These are phyloP conservation scores for Melampsora americana DNA, from an alignment of 1,284 basidiomycete species.

Conservation along the genomic window DNA sequence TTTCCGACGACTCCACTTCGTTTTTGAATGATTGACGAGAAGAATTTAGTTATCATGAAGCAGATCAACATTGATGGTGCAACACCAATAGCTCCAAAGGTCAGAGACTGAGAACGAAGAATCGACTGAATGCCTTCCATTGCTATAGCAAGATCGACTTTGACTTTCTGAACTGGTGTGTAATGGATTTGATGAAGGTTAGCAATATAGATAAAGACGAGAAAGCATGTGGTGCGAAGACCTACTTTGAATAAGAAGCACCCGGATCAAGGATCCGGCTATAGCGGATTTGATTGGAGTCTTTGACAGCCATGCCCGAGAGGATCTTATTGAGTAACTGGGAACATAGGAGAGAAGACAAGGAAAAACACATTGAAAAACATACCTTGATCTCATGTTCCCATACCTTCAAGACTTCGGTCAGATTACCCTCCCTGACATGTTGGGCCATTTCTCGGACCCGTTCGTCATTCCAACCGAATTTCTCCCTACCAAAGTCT, in stretches of 20 bases:
- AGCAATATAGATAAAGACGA: background rate
- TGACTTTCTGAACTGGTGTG: slow-evolving; percentile 35
- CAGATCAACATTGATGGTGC: slow-evolving; percentile 81
- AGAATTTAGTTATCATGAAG: slow-evolving; percentile 61
- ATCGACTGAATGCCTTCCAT: slow-evolving; percentile 83
- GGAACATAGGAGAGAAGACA: background rate
- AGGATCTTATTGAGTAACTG: slow-evolving; percentile 5
- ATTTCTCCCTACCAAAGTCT: slow-evolving; percentile 74
- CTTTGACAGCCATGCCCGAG: slow-evolving; percentile 47
- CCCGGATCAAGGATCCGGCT: slow-evolving; percentile 75
- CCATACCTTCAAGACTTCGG: slow-evolving; percentile 80
- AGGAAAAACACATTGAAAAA: background rate
- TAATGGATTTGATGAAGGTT: background rate
- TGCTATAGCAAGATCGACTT: slow-evolving; percentile 74
- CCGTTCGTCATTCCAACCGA: slow-evolving; percentile 64
- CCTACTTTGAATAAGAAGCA: slow-evolving; percentile 93
- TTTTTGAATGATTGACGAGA: slow-evolving; percentile 16
- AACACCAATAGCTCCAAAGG: slow-evolving; percentile 94
- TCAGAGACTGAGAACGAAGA: slow-evolving; percentile 88
- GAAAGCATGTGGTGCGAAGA: slow-evolving; percentile 57
- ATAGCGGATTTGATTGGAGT: slow-evolving; percentile 76
- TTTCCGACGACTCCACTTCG: slow-evolving; percentile 28
- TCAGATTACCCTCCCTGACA: slow-evolving; percentile 78
- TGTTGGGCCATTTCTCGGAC: slow-evolving; percentile 66
- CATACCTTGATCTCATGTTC: slow-evolving; percentile 78